Evolutionary conservation across 2,329 filamentous ascomycete species (phyloP).

Genomic region (Stenocarpella maydis): DNA sequence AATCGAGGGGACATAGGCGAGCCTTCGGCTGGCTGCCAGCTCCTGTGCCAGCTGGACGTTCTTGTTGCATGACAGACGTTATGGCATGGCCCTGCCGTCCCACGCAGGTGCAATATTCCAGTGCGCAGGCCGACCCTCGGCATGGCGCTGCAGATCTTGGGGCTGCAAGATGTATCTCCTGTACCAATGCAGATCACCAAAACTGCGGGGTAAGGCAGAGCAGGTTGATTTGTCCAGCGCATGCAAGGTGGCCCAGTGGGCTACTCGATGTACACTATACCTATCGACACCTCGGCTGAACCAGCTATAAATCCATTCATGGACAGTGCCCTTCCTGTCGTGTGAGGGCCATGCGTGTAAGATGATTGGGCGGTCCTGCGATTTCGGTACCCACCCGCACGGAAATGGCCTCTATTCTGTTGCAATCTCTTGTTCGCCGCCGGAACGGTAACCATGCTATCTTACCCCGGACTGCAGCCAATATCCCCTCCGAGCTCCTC

Average conservation of each 20-base stretch:
- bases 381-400: not conserved
- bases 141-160: not conserved
- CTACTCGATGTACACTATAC: no score
- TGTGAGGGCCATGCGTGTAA: constrained; percentile 28
- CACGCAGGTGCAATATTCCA: not conserved
- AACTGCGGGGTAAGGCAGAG: constrained; percentile 12
- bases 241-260: no score
- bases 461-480: no score
- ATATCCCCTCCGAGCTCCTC: not conserved
- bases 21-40: not conserved
- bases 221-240: not conserved
- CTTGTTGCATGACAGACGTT: not conserved
- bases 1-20: not conserved
- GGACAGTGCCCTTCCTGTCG: not conserved
- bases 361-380: constrained; percentile 30
- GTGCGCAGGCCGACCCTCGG: not conserved
- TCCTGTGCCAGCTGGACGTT: not conserved
- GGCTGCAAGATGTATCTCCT: not conserved
- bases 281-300: no score
- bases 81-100: no score
- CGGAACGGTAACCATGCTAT: not conserved
- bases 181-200: not conserved
- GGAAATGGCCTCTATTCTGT: not conserved
- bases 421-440: not conserved
- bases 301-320: not conserved